A percentile compares a stretch with the other conserved stretches of the same genome.
phyloP scores from a whole-genome alignment of 306 rosid species.

The Spatholobus suberectus region DNA sequence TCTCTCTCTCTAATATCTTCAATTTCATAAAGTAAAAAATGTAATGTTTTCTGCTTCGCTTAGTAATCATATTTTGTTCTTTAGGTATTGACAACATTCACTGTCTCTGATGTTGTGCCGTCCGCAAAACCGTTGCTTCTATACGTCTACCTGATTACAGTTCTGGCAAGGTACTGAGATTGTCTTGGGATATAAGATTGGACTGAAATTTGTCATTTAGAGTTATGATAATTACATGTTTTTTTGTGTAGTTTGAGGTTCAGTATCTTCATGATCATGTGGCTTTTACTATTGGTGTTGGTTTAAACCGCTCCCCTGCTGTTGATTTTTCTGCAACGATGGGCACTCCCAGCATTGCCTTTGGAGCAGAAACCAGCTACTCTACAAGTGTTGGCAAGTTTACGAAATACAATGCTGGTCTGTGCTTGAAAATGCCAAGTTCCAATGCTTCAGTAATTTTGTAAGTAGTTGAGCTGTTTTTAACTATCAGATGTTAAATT shows the following conservation, averaged over 20 bases:
- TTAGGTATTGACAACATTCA: slow-evolving; percentile 59
- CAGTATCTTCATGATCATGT: slow-evolving; percentile 71
- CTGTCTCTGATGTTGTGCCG: slow-evolving; percentile 55
- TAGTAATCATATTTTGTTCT: slow-evolving; percentile 8
- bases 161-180: slow-evolving; percentile 64
- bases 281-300: slow-evolving; percentile 60
- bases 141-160: slow-evolving; percentile 60
- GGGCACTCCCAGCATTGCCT: slow-evolving; percentile 71
- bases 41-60: neutral
- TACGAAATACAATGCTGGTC: slow-evolving; percentile 76
- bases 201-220: neutral
- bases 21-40: neutral
- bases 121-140: slow-evolving; percentile 56
- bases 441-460: slow-evolving; percentile 68
- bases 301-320: slow-evolving; percentile 54
- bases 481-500: slow-evolving; percentile 12
- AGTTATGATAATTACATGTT: neutral
- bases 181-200: neutral
- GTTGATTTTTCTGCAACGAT: slow-evolving; percentile 70
- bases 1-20: slow-evolving; percentile 27
- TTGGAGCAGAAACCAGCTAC: slow-evolving; percentile 78
- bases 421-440: slow-evolving; percentile 63
- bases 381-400: slow-evolving; percentile 49
- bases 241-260: slow-evolving; percentile 61
- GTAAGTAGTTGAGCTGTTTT: slow-evolving; percentile 56